phyloP scores from a whole-genome alignment of 2,329 filamentous ascomycete species.

The Beauveria varroae region DNA sequence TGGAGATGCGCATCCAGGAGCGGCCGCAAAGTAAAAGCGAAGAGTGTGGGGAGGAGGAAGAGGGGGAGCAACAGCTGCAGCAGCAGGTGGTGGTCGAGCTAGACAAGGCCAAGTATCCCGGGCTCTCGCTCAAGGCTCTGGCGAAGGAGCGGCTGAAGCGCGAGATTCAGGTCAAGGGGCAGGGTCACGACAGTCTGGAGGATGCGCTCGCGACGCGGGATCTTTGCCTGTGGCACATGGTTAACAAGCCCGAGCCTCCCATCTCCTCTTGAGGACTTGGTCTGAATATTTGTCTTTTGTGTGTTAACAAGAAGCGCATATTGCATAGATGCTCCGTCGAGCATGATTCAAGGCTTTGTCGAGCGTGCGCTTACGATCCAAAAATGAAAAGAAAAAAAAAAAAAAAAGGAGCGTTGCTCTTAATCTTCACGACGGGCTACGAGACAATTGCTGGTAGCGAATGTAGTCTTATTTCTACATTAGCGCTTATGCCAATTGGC shows the following conservation, averaged over 20 bases:
- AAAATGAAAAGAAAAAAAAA: no score
- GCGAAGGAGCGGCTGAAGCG: slow-evolving; percentile 27
- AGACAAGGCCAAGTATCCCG: slow-evolving; percentile 13
- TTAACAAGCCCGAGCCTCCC: slow-evolving; percentile 1
- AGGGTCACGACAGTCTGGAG: slow-evolving; percentile 36
- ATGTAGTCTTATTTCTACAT: background rate
- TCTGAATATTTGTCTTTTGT: no score
- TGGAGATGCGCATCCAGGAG: slow-evolving; percentile 21
- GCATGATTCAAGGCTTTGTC: no score
- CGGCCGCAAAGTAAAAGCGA: slow-evolving; percentile 8
- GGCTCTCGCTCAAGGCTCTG: slow-evolving; percentile 33
- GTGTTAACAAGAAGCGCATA: no score
- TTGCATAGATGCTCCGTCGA: no score
- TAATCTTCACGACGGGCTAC: no score
- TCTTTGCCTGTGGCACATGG: slow-evolving; percentile 31
- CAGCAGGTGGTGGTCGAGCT: background rate
- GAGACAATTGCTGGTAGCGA: background rate
- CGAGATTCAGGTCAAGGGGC: slow-evolving; percentile 29
- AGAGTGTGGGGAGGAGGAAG: background rate
- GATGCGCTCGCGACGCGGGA: slow-evolving; percentile 37
- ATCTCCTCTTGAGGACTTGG: background rate
- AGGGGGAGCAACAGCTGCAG: background rate
- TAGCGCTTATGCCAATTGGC: background rate
- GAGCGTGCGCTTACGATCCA: no score
- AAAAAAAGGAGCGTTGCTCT: no score